Base-by-base conservation (phyloP, 352 stramenopile species). In the Phytophthora pistaciae region DNA sequence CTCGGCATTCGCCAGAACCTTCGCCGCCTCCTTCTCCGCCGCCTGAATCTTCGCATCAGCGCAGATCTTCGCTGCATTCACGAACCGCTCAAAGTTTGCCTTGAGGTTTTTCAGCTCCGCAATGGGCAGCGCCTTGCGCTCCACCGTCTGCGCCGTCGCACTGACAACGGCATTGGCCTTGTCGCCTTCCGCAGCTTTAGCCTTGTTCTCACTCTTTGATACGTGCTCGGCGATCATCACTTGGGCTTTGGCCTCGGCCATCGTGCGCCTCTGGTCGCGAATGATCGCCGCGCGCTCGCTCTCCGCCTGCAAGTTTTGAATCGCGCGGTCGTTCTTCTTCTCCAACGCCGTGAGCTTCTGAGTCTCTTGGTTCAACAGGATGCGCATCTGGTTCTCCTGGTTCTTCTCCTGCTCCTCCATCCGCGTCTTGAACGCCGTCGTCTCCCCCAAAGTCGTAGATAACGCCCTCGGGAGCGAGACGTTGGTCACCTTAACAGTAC, bases 371-470 rank as follows among this genome's bases (percentile, higher is more conserved):
- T 96, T 93, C 46, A 94, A 33, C 3, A 96, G 61, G 25, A 91
- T 91, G 20, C 88, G 78, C 64, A 94, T 62, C 9, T 87, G 83
- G 74, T 92, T 96, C 74, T 94, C 85, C 56, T 96, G 85, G 64
- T 91, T 94, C 68, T 96, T 96, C 71, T 94, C 87, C 63, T 93
- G 87, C 74, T 96, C 86, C 46, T 91, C 80, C 81, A 96, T 96
- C 20, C 83, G 76, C 16, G 87, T 93, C 76, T 94, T 93, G 73
- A 94, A 93, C 11, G 81, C 84, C 10, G 87, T 91, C 21, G 85
- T 93, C 36, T 88, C 80, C 59, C 94, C 88, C 13, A 96, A 77
- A 27, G 77, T 90, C 16, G 60, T 58, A 10, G 85, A 92, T 4
- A 96, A 65, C 27, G 76, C 67, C 3, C 60, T 23, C 0, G 85